Percentiles rank a stretch among this genome's conserved stretches.
phyloP scores from a whole-genome alignment of 176 grass and related monocot species.

The Oryza meridionalis region DNA sequence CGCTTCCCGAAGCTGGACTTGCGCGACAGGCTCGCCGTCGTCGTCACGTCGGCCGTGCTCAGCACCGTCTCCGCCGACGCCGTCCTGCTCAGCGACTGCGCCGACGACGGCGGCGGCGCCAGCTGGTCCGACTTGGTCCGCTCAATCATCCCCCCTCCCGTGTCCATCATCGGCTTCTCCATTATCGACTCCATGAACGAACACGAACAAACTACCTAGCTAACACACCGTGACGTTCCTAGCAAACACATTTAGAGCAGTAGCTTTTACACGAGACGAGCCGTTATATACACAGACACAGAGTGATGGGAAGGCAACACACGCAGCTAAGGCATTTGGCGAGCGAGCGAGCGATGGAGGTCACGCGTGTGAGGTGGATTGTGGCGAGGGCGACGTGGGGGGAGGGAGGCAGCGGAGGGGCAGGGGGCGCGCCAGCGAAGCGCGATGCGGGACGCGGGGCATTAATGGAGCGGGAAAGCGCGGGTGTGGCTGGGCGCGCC shows the following conservation, averaged over 20 bases:
- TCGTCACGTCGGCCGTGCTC: slow-evolving; percentile 38
- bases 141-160: slow-evolving; percentile 39
- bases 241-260: neutral
- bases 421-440: slow-evolving; percentile 43
- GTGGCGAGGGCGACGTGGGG: slow-evolving; percentile 36
- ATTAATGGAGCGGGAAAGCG: slow-evolving; percentile 50
- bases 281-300: slow-evolving; percentile 36
- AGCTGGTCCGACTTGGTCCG: slow-evolving; percentile 74
- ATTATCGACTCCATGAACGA: slow-evolving; percentile 27
- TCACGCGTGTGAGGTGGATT: neutral
- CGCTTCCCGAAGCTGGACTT: slow-evolving; percentile 65
- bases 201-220: neutral
- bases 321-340: too few relatives aligned
- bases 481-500: slow-evolving; percentile 32
- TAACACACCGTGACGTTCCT: neutral
- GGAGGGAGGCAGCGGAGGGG: slow-evolving; percentile 38
- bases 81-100: slow-evolving; percentile 68
- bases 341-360: too few relatives aligned
- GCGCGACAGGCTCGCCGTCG: slow-evolving; percentile 38
- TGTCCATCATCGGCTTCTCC: slow-evolving; percentile 34
- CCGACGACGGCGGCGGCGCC: neutral
- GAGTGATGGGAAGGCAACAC: neutral
- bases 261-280: slow-evolving; percentile 36
- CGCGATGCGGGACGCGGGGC: slow-evolving; percentile 35
- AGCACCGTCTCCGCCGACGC: slow-evolving; percentile 68